phyloP scores from a whole-genome alignment of 2,329 filamentous ascomycete species.

The Ophiostoma himal-ulmi region DNA sequence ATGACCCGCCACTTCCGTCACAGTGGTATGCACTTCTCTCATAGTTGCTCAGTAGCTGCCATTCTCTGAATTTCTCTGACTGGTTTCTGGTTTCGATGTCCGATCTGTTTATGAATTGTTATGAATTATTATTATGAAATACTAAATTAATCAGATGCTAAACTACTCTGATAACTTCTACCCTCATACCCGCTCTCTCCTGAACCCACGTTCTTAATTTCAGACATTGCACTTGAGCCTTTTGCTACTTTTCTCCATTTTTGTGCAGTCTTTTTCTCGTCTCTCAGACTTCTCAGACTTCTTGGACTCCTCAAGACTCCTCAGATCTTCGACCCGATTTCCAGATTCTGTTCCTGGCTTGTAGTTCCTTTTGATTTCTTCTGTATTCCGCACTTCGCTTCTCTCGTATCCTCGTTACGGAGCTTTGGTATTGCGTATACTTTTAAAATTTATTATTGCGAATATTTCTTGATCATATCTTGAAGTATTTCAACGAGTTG shows the following conservation, averaged over 20 bases:
- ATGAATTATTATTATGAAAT: not conserved
- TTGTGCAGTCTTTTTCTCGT: not conserved
- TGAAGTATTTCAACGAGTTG: not conserved
- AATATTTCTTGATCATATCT: not conserved
- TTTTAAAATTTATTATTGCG: not conserved
- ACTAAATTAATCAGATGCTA: not conserved
- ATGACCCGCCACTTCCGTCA: conserved; percentile 4
- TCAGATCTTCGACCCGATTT: not conserved
- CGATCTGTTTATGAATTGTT: not conserved
- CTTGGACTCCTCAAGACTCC: not conserved
- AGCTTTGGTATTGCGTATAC: not conserved
- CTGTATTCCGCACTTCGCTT: not conserved
- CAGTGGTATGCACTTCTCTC: not conserved
- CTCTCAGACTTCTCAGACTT: not conserved
- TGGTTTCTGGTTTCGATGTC: not conserved
- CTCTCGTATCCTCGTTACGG: not conserved
- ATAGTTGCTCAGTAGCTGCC: not conserved
- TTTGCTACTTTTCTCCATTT: conserved; percentile 14
- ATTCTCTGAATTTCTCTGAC: not conserved
- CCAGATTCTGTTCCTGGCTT: not conserved
- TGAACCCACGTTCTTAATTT: conserved; percentile 13
- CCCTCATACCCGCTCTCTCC: conserved; percentile 9
- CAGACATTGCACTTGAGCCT: not conserved
- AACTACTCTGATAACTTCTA: not conserved
- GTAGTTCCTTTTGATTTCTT: not conserved